phyloP scores from a whole-genome alignment of 495 filamentous ascomycete genomes.

The Podospora pseudopauciseta region DNA sequence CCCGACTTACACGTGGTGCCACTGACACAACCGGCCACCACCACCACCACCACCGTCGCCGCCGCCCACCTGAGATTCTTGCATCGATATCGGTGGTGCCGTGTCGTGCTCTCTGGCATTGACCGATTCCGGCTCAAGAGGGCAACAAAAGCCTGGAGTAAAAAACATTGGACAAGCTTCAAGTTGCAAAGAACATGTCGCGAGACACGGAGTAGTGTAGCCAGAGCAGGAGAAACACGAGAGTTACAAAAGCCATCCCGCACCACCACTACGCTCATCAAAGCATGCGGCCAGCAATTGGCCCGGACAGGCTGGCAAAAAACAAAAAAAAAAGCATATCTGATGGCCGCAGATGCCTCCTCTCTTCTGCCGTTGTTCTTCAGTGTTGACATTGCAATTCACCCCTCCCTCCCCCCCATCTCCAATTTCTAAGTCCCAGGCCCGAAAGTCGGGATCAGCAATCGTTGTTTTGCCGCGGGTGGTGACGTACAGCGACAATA shows the following conservation, averaged over 20 bases:
- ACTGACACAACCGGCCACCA: conserved; percentile 11
- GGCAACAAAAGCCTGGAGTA: background rate
- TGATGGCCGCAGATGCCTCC: background rate
- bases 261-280: background rate
- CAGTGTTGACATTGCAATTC: background rate
- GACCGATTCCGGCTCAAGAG: background rate
- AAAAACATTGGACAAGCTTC: background rate
- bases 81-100: background rate
- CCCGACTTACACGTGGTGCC: conserved; percentile 40
- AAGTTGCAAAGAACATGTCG: conserved; percentile 6
- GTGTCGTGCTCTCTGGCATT: background rate
- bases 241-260: conserved; percentile 7
- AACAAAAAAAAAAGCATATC: background rate
- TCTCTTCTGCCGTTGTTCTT: background rate
- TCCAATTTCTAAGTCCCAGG: background rate
- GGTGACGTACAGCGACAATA: background rate
- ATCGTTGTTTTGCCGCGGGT: background rate
- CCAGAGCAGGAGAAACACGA: conserved; percentile 10
- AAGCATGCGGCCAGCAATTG: background rate
- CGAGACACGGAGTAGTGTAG: conserved; percentile 13
- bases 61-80: conserved; percentile 3
- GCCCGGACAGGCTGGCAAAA: background rate
- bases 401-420: too few species aligned
- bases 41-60: background rate
- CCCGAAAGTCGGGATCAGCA: background rate